These are phyloP conservation scores for Chrysosporium queenslandicum DNA, from an alignment of 2,329 filamentous ascomycete genomes.

Conservation along the genomic window DNA sequence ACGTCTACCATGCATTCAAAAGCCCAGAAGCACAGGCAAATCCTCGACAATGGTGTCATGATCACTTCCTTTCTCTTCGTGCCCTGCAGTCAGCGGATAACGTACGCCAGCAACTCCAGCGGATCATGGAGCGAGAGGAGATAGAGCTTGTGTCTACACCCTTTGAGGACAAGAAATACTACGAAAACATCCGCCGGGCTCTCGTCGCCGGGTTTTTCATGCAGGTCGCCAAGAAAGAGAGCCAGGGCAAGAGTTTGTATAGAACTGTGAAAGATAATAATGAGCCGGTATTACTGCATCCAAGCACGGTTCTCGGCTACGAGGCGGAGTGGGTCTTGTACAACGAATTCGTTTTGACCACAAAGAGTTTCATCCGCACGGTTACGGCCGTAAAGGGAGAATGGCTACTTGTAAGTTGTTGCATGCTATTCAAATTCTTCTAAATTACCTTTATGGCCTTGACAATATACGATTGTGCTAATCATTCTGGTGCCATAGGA, in stretches of 20 bases:
- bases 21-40: constrained; percentile 58
- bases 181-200: constrained; percentile 89
- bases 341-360: constrained; percentile 95
- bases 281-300: constrained; percentile 85
- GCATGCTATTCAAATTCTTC: constrained; percentile 8
- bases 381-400: constrained; percentile 87
- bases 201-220: constrained; percentile 96
- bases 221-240: constrained; percentile 94
- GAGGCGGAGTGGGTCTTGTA: constrained; percentile 97
- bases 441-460: neutral
- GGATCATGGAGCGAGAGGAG: constrained; percentile 90
- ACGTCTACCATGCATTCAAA: constrained; percentile 98
- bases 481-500: constrained; percentile 50
- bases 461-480: constrained; percentile 20
- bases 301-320: constrained; percentile 76
- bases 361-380: constrained; percentile 94
- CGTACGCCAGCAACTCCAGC: constrained; percentile 79
- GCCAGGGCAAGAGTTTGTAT: constrained; percentile 71
- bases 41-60: constrained; percentile 85
- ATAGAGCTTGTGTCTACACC: constrained; percentile 78
- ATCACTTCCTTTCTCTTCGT: constrained; percentile 86
- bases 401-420: constrained; percentile 68
- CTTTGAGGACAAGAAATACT: constrained; percentile 95
- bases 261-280: constrained; percentile 85
- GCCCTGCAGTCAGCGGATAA: constrained; percentile 88